Conservation (phyloP, 176 grass and related monocot species). For the Avena insularis region DNA sequence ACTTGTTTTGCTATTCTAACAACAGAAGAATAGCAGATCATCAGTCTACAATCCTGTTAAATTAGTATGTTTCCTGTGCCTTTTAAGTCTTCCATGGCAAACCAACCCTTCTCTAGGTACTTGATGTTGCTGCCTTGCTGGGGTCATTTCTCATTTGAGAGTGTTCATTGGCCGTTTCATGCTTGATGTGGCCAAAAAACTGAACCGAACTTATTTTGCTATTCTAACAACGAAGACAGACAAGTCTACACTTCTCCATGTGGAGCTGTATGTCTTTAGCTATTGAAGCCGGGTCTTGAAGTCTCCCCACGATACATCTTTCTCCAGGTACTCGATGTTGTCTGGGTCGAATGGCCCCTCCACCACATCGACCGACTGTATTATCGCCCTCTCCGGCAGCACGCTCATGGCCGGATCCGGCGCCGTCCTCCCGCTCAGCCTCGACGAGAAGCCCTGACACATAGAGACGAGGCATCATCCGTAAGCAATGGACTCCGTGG, state of each 20-base stretch:
- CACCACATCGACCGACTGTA: conserved; percentile 74
- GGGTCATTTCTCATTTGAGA: conserved; percentile 47
- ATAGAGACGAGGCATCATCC: neutral
- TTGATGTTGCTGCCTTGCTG: conserved; percentile 46
- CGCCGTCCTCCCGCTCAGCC: conserved; percentile 60
- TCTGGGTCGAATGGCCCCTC: conserved; percentile 72
- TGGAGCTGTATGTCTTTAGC: neutral
- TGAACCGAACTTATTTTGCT: neutral
- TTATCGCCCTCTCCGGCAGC: conserved; percentile 72
- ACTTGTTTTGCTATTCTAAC: neutral
- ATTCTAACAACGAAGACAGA: neutral
- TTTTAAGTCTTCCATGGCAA: conserved; percentile 58
- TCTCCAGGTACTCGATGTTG: conserved; percentile 79
- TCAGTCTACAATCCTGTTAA: neutral
- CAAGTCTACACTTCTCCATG: neutral
- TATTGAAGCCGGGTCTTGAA: conserved; percentile 66
- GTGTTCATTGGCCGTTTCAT: neutral
- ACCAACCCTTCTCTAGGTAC: conserved; percentile 63
- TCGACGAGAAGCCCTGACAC: conserved; percentile 85
- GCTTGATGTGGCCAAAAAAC: neutral
- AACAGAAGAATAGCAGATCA: neutral
- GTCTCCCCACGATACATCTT: conserved; percentile 58
- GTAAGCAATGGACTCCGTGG: neutral
- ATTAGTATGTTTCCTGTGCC: neutral
- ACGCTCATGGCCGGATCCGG: conserved; percentile 76